These are phyloP conservation scores for Mollisia scopiformis DNA, from an alignment of 2,329 filamentous ascomycete genomes.

Conservation along the genomic window DNA sequence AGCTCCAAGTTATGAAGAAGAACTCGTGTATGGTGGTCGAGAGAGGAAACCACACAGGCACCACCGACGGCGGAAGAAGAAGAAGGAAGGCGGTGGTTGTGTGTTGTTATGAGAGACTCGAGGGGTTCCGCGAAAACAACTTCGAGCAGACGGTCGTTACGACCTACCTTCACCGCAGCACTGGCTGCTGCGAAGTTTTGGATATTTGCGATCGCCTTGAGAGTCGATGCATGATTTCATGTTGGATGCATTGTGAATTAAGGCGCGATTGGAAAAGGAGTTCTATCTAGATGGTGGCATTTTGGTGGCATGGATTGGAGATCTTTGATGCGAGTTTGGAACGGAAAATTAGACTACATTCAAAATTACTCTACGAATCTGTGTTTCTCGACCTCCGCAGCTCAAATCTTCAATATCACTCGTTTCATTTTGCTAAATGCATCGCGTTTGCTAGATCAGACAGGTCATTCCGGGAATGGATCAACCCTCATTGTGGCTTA, in stretches of 20 bases:
- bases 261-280: neutral
- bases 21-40: slow-evolving; percentile 7
- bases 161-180: neutral
- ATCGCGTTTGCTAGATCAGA: too few species aligned
- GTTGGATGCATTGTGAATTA: neutral
- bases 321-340: neutral
- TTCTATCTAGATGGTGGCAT: neutral
- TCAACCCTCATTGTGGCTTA: too few species aligned
- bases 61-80: neutral
- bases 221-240: neutral
- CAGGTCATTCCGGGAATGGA: too few species aligned
- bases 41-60: slow-evolving; percentile 1
- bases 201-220: neutral
- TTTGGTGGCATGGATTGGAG: neutral
- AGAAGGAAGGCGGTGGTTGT: neutral
- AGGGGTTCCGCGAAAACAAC: neutral
- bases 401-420: too few species aligned
- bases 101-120: neutral
- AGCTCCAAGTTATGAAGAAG: slow-evolving; percentile 20
- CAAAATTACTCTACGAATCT: neutral
- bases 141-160: neutral
- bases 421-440: too few species aligned
- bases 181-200: neutral
- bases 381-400: too few species aligned
- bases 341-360: neutral